These are phyloP conservation scores for Nicotiana noctiflora DNA, from an alignment of 257 asterid species.

Conservation along the genomic window DNA sequence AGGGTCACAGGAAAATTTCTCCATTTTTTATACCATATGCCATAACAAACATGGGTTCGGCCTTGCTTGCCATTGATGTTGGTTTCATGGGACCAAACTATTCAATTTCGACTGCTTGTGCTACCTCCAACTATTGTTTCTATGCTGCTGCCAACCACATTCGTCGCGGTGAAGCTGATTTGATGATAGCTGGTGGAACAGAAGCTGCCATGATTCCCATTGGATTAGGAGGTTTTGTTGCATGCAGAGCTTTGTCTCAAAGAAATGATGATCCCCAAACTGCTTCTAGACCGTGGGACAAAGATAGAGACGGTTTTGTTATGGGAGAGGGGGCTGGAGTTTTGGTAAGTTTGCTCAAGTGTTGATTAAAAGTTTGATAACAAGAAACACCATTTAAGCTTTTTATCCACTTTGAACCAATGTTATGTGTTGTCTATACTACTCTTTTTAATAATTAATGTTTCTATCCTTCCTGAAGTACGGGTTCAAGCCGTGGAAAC, in stretches of 20 bases:
- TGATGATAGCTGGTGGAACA: slow-evolving; percentile 90
- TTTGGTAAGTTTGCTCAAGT: slow-evolving; percentile 46
- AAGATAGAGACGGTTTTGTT: slow-evolving; percentile 84
- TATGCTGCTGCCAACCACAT: slow-evolving; percentile 96
- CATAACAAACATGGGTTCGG: slow-evolving; percentile 92
- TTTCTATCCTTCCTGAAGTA: no score
- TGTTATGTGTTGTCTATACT: background rate
- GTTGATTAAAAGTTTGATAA: background rate
- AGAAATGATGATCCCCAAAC: slow-evolving; percentile 86
- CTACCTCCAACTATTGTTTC: slow-evolving; percentile 90
- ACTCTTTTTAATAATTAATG: background rate
- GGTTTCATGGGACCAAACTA: slow-evolving; percentile 96
- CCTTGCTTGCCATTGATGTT: slow-evolving; percentile 85
- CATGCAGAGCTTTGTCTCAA: slow-evolving; percentile 91
- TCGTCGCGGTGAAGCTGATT: slow-evolving; percentile 93
- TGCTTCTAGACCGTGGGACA: slow-evolving; percentile 92
- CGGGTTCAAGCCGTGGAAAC: no score
- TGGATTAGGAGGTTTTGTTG: slow-evolving; percentile 94
- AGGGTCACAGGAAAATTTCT: slow-evolving; percentile 71
- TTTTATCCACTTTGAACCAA: background rate
- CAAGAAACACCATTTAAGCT: background rate
- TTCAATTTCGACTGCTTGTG: no score
- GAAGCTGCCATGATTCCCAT: slow-evolving; percentile 93
- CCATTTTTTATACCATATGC: slow-evolving; percentile 93
- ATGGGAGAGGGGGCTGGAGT: slow-evolving; percentile 96